Evolutionary conservation across 2,329 filamentous ascomycete genomes (phyloP).

Genomic region (Beauveria sp.): DNA sequence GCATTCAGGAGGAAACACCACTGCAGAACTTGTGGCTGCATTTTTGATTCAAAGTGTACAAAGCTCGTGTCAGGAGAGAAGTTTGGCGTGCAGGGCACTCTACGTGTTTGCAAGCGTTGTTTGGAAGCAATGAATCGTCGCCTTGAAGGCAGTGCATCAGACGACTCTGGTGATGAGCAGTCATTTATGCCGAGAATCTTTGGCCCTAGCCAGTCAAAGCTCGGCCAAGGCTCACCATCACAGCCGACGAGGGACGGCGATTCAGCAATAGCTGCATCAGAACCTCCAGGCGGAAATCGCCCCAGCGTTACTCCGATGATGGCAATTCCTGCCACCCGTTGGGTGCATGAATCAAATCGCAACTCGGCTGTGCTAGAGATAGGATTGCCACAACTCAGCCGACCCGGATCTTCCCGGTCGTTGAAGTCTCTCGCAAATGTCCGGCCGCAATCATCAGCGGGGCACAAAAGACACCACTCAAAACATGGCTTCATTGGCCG

Average conservation of each 20-base stretch:
- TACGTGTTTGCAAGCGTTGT: conserved; percentile 90
- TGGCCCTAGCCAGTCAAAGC: conserved; percentile 43
- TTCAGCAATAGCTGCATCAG: conserved; percentile 25
- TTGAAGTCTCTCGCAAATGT: conserved; percentile 63
- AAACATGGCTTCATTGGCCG: conserved; percentile 76
- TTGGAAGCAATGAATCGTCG: conserved; percentile 85
- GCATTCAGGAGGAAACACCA: conserved; percentile 96
- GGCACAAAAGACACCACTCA: conserved; percentile 80
- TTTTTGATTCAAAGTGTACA: conserved; percentile 95
- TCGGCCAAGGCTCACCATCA: conserved; percentile 28
- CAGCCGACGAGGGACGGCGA: conserved; percentile 29
- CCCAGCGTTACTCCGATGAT: conserved; percentile 62
- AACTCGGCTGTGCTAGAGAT: conserved; percentile 87
- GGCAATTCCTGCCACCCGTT: conserved; percentile 59
- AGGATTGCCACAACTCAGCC: conserved; percentile 70
- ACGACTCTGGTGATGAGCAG: conserved; percentile 76
- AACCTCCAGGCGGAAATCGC: conserved; percentile 39
- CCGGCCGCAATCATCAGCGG: conserved; percentile 64
- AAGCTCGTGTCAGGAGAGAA: conserved; percentile 79
- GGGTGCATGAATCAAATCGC: conserved; percentile 70
- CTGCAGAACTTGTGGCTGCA: conserved; percentile 93
- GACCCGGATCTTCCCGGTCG: conserved; percentile 92
- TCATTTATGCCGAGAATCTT: conserved; percentile 60
- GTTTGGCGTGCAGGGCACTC: conserved; percentile 77
- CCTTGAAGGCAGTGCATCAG: conserved; percentile 78